Conservation (phyloP, 495 filamentous ascomycete genomes). For the Jackrogersella minutella region DNA sequence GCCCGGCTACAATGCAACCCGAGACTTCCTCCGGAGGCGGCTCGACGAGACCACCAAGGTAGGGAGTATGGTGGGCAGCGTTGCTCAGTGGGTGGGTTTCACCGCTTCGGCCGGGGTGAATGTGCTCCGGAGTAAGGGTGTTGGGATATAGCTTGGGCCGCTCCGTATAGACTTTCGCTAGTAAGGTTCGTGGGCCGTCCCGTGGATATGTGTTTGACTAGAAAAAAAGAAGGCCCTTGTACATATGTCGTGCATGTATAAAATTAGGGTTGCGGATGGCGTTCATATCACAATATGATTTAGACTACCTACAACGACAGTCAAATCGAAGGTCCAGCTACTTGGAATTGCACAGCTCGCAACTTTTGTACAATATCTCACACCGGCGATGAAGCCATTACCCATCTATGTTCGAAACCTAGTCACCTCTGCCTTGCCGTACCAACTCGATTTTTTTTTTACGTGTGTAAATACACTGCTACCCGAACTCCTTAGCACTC, state of each 20-base stretch:
- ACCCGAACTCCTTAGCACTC: constrained; percentile 12
- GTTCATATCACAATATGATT: not conserved
- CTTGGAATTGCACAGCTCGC: constrained; percentile 7
- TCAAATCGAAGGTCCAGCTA: not conserved
- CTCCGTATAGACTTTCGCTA: not conserved
- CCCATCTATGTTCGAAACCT: constrained; percentile 9
- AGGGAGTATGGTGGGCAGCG: constrained; percentile 63
- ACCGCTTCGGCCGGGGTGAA: constrained; percentile 70
- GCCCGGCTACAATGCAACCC: constrained; percentile 72
- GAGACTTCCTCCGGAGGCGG: constrained; percentile 77
- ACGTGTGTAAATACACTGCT: not conserved
- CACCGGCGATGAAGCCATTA: constrained; percentile 15
- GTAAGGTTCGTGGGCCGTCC: not conserved
- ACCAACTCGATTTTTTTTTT: not conserved
- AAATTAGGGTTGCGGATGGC: not conserved
- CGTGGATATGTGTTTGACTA: not conserved
- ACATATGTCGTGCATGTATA: constrained; percentile 4
- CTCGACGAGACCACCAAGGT: constrained; percentile 72
- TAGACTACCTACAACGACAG: not conserved
- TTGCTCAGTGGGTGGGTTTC: constrained; percentile 80
- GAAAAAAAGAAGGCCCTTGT: not conserved
- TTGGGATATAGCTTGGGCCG: constrained; percentile 58
- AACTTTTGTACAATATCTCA: constrained; percentile 22
- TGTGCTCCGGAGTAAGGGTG: constrained; percentile 69
- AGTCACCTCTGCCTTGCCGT: not conserved